Conservation (phyloP, 179 eudicot genomes). For the Heliamphora pulchella region DNA sequence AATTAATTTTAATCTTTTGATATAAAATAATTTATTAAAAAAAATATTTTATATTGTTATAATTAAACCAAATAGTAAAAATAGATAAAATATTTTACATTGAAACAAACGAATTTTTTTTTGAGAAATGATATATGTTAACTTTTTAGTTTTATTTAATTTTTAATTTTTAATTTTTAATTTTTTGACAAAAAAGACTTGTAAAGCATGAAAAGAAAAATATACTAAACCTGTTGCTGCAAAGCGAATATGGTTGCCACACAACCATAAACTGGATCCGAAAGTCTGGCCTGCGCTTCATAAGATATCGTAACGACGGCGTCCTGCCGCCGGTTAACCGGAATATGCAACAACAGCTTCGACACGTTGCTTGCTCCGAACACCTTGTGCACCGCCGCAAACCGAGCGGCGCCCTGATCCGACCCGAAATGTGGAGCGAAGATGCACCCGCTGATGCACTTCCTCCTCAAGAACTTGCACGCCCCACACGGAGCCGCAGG, state of each 20-base stretch:
- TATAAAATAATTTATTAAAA: too few relatives aligned
- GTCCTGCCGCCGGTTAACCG: conserved; percentile 52
- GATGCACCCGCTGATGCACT: conserved; percentile 69
- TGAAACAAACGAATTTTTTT: too few relatives aligned
- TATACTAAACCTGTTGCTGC: conserved; percentile 66
- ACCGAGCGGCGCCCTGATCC: conserved; percentile 80
- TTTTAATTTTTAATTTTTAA: background rate
- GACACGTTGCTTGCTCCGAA: conserved; percentile 94
- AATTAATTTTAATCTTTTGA: too few relatives aligned
- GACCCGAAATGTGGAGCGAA: conserved; percentile 80
- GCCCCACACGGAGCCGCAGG: conserved; percentile 67
- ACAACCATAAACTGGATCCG: conserved; percentile 92
- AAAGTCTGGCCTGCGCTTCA: conserved; percentile 87
- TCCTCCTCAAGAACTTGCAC: conserved; percentile 84
- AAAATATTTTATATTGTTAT: too few relatives aligned
- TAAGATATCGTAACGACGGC: conserved; percentile 73
- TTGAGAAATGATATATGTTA: too few relatives aligned
- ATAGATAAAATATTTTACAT: too few relatives aligned
- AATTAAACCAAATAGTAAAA: too few relatives aligned
- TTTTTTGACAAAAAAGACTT: background rate
- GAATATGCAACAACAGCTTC: conserved; percentile 67
- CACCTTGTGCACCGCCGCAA: conserved; percentile 89
- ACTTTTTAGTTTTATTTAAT: background rate
- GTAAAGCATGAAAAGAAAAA: background rate
- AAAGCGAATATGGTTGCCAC: conserved; percentile 73